Evolutionary conservation across 1,284 basidiomycete species (phyloP).

Genomic region (Mycena citricolor): DNA sequence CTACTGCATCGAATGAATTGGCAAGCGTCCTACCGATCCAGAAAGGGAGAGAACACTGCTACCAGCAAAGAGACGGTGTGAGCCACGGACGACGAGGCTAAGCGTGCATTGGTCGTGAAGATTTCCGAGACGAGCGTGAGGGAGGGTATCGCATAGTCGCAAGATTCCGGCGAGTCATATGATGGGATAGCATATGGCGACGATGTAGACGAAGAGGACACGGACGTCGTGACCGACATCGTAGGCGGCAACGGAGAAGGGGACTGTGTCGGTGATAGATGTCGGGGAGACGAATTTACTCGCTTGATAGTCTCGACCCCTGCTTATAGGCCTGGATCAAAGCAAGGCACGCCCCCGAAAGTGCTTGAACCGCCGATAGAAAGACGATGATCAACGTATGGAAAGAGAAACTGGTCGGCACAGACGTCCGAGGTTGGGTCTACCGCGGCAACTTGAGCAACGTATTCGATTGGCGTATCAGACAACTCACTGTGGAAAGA

Average conservation of each 20-base stretch:
- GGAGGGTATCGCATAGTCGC: conserved; percentile 36
- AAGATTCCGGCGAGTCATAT: conserved; percentile 16
- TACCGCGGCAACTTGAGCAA: no score
- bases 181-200: conserved; percentile 24
- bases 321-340: conserved; percentile 70
- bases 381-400: conserved; percentile 63
- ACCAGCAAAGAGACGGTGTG: conserved; percentile 39
- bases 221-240: conserved; percentile 22
- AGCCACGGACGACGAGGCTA: conserved; percentile 43
- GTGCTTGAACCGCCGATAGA: conserved; percentile 68
- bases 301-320: conserved; percentile 58
- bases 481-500: conserved; percentile 35
- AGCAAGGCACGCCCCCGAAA: conserved; percentile 67
- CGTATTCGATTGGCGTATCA: conserved; percentile 1
- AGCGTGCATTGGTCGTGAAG: conserved; percentile 45
- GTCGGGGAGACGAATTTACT: conserved; percentile 50
- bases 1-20: background rate
- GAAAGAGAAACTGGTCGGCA: conserved; percentile 46
- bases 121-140: conserved; percentile 51
- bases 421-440: no score
- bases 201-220: conserved; percentile 23
- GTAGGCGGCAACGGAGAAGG: conserved; percentile 18
- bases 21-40: conserved; percentile 47
- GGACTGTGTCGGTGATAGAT: conserved; percentile 9
- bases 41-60: conserved; percentile 42